These are phyloP conservation scores for Apiotrichum veenhuisii DNA, from an alignment of 1,284 basidiomycete genomes.

Conservation along the genomic window DNA sequence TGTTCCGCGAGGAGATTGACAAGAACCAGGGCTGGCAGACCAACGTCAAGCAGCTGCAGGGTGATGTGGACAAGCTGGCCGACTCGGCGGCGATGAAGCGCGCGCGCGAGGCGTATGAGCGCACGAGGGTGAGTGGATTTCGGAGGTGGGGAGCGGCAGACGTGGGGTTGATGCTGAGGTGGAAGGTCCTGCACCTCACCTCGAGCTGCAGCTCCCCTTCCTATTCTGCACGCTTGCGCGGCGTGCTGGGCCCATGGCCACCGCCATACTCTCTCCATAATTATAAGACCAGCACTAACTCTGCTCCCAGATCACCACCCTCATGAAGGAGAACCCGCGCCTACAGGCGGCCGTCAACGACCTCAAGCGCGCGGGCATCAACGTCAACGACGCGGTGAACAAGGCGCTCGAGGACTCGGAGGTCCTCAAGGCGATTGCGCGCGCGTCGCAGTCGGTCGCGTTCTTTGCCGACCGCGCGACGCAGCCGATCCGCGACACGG, in stretches of 20 bases:
- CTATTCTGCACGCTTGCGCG: too few species aligned
- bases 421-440: constrained; percentile 69
- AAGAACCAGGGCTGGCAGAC: constrained; percentile 95
- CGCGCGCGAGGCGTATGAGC: constrained; percentile 85
- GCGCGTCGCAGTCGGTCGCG: constrained; percentile 73
- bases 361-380: constrained; percentile 80
- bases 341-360: constrained; percentile 87
- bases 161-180: not conserved
- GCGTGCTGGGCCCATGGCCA: too few species aligned
- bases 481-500: constrained; percentile 89
- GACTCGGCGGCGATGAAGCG: constrained; percentile 95
- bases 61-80: constrained; percentile 94
- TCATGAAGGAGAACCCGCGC: constrained; percentile 94
- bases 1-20: constrained; percentile 82
- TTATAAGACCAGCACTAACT: not conserved
- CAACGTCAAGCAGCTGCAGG: constrained; percentile 93
- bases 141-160: not conserved
- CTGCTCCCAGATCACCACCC: constrained; percentile 68
- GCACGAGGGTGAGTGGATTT: constrained; percentile 68
- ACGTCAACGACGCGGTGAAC: constrained; percentile 87
- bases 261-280: too few species aligned
- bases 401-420: constrained; percentile 93
- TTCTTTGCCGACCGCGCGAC: constrained; percentile 71
- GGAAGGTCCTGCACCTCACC: not conserved
- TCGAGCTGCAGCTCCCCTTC: too few species aligned